A percentile compares a stretch with the other conserved stretches of the same genome.
Conservation (phyloP, 768 basidiomycete genomes). For the Favolaschia claudopus region DNA sequence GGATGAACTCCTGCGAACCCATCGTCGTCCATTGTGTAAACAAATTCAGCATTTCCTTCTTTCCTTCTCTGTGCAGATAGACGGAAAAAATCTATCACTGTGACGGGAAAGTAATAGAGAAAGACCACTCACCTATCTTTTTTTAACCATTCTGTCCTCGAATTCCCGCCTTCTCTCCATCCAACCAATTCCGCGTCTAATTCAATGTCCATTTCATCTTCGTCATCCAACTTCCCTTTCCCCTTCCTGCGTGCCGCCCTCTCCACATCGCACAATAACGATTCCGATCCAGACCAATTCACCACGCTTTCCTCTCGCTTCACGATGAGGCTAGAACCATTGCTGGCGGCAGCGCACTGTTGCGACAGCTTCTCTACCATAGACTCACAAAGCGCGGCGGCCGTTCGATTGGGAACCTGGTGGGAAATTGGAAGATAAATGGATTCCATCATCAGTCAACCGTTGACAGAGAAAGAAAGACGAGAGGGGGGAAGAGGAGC, state of each 20-base stretch:
- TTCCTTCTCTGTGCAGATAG: slow-evolving; percentile 54
- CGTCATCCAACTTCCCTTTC: slow-evolving; percentile 46
- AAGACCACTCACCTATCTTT: slow-evolving; percentile 55
- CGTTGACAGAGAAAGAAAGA: too few species aligned
- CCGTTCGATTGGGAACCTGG: slow-evolving; percentile 60
- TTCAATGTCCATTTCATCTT: slow-evolving; percentile 38
- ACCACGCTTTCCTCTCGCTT: slow-evolving; percentile 52
- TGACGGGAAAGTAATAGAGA: background rate
- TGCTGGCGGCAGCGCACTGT: slow-evolving; percentile 41
- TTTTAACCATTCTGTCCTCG: slow-evolving; percentile 64
- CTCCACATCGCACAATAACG: slow-evolving; percentile 41
- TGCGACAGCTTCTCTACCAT: slow-evolving; percentile 57
- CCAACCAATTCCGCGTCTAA: slow-evolving; percentile 45
- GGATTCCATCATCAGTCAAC: too few species aligned
- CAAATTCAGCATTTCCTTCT: slow-evolving; percentile 60
- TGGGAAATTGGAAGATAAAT: too few species aligned
- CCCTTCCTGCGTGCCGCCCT: slow-evolving; percentile 42
- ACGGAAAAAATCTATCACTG: slow-evolving; percentile 15
- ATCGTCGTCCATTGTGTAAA: slow-evolving; percentile 57
- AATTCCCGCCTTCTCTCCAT: slow-evolving; percentile 62
- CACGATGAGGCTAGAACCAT: slow-evolving; percentile 43
- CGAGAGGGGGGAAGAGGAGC: too few species aligned
- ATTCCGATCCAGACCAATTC: slow-evolving; percentile 41
- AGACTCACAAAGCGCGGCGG: slow-evolving; percentile 58
- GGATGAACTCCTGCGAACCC: slow-evolving; percentile 58